These are phyloP conservation scores for Phascolomyces articulosus DNA, from an alignment of 371 early-diverging fungal species.

Conservation along the genomic window DNA sequence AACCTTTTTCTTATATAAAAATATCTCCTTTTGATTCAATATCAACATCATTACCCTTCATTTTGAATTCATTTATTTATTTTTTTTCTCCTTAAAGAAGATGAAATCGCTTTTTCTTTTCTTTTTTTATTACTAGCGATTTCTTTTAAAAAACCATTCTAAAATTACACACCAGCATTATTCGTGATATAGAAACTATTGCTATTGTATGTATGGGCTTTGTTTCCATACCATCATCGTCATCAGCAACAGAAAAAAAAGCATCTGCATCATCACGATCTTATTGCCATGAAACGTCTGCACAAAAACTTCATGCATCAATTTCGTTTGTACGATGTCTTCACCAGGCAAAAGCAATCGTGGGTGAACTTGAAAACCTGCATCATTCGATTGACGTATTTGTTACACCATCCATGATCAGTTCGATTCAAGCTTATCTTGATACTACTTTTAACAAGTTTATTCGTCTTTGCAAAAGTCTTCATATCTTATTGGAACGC, in stretches of 20 bases:
- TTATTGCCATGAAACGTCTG: background rate
- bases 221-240: too few species aligned
- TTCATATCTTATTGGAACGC: background rate
- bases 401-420: background rate
- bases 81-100: too few species aligned
- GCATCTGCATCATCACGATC: background rate
- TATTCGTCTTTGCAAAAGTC: background rate
- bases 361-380: background rate
- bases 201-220: background rate
- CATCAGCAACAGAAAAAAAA: background rate
- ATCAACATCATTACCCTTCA: too few species aligned
- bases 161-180: too few species aligned
- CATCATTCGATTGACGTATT: background rate
- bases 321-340: background rate
- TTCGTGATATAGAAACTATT: too few species aligned
- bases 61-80: too few species aligned
- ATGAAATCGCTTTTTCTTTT: too few species aligned
- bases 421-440: background rate
- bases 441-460: constrained; percentile 2
- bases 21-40: too few species aligned
- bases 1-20: background rate
- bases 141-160: too few species aligned
- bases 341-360: background rate
- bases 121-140: too few species aligned
- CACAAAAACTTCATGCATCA: background rate